A percentile compares a stretch with the other conserved stretches of the same genome.
phyloP scores from a whole-genome alignment of 495 filamentous ascomycete species.

The Penicillium paradoxum region DNA sequence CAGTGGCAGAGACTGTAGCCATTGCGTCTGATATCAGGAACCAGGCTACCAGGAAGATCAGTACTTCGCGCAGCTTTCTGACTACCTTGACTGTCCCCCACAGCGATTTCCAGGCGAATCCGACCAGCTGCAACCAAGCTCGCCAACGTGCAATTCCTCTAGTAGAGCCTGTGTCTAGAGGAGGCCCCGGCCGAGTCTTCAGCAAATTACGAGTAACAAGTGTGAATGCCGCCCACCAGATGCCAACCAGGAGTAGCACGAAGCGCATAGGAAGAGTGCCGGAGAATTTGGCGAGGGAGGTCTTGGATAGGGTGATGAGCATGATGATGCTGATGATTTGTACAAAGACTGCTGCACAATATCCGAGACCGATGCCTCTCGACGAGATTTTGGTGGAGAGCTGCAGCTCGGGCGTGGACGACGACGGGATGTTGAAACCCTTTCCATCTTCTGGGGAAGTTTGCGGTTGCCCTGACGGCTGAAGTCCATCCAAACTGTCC shows the following conservation, averaged over 20 bases:
- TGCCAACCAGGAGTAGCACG: constrained; percentile 71
- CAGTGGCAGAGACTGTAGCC: constrained; percentile 83
- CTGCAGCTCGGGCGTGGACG: constrained; percentile 59
- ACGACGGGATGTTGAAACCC: background rate
- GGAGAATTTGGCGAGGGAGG: constrained; percentile 39
- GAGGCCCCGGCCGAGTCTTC: constrained; percentile 75
- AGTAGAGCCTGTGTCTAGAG: constrained; percentile 38
- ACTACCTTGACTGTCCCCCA: constrained; percentile 74
- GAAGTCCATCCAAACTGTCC: constrained; percentile 19
- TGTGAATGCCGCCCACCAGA: constrained; percentile 87
- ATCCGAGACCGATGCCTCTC: constrained; percentile 75
- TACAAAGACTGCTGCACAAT: constrained; percentile 68
- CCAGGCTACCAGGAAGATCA: constrained; percentile 82
- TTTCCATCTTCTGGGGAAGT: constrained; percentile 9
- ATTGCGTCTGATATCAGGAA: constrained; percentile 85
- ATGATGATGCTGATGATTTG: constrained; percentile 71
- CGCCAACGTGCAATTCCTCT: constrained; percentile 24
- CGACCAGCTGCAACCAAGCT: constrained; percentile 49
- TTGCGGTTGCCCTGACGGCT: constrained; percentile 21
- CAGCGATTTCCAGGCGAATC: constrained; percentile 75
- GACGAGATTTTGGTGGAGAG: constrained; percentile 77
- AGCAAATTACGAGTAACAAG: constrained; percentile 79
- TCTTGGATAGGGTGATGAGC: constrained; percentile 59
- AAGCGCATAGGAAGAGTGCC: constrained; percentile 56
- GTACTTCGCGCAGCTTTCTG: constrained; percentile 65